These are phyloP conservation scores for Auriscalpium orientale DNA, from an alignment of 768 basidiomycete species.

Conservation along the genomic window DNA sequence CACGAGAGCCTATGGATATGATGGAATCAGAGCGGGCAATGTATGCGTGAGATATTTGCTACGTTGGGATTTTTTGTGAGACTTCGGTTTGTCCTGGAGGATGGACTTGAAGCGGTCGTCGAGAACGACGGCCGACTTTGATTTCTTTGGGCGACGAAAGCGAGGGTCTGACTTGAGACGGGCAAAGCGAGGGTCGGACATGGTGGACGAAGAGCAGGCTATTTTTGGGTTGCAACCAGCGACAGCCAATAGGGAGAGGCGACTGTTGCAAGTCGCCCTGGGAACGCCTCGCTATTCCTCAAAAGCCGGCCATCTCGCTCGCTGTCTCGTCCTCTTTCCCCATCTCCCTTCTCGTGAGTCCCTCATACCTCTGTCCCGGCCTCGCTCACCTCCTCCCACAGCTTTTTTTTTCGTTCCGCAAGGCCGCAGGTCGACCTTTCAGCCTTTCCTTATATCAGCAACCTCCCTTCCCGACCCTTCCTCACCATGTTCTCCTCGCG, in stretches of 20 bases:
- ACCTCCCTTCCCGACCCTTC: slow-evolving; percentile 16
- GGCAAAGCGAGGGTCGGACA: slow-evolving; percentile 86
- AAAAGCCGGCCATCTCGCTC: not conserved
- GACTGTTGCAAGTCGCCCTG: not conserved
- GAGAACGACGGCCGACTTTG: slow-evolving; percentile 73
- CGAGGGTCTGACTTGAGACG: slow-evolving; percentile 86
- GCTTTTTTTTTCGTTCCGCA: slow-evolving; percentile 11
- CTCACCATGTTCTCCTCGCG: slow-evolving; percentile 38
- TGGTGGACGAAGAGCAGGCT: slow-evolving; percentile 18
- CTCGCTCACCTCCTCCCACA: not conserved
- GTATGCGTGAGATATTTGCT: slow-evolving; percentile 9
- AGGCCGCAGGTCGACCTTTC: slow-evolving; percentile 30
- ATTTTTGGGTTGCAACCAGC: not conserved
- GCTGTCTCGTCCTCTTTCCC: slow-evolving; percentile 10
- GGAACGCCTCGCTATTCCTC: not conserved
- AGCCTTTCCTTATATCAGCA: slow-evolving; percentile 13
- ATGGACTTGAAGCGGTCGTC: slow-evolving; percentile 89
- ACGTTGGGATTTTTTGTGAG: slow-evolving; percentile 26
- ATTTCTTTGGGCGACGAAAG: slow-evolving; percentile 79
- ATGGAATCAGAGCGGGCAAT: not conserved
- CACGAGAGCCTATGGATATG: slow-evolving; percentile 36
- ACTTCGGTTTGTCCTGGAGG: slow-evolving; percentile 41
- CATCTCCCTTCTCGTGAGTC: slow-evolving; percentile 9
- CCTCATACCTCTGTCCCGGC: slow-evolving; percentile 16
- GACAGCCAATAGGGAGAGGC: not conserved